These are phyloP conservation scores for Turritis glabra DNA, from an alignment of 345 rosid genomes.

Conservation along the genomic window DNA sequence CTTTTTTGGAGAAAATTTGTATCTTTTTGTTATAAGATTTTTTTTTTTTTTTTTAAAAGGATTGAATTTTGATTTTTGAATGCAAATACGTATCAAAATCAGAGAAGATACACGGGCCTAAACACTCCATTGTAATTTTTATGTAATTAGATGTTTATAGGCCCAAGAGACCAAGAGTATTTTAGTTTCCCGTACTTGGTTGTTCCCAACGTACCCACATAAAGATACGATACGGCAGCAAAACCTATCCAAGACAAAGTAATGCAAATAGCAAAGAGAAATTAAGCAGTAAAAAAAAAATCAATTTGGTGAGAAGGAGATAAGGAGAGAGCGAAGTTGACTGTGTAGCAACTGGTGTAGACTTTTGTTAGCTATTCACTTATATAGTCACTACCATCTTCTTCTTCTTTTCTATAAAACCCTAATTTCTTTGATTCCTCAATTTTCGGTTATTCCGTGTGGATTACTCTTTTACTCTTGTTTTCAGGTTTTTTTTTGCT, in stretches of 20 bases:
- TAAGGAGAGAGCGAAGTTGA: background rate
- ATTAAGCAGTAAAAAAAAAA: background rate
- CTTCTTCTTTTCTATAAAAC: background rate
- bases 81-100: background rate
- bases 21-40: background rate
- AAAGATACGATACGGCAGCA: too few relatives aligned
- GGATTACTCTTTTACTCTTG: background rate
- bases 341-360: background rate
- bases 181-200: background rate
- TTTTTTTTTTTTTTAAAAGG: background rate
- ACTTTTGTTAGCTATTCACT: background rate
- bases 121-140: background rate
- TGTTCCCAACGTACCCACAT: too few relatives aligned
- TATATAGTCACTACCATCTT: too few relatives aligned
- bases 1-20: background rate
- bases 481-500: background rate
- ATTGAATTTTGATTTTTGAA: background rate
- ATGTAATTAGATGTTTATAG: background rate
- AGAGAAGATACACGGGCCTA: background rate
- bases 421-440: background rate
- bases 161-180: background rate
- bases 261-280: background rate
- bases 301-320: background rate
- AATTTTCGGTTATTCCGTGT: background rate
- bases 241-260: background rate